Evolutionary conservation across 2,329 filamentous ascomycete species (phyloP), one percentile per base, ranked within the genome.

Genomic region (Stemphylium lycopersici): DNA sequence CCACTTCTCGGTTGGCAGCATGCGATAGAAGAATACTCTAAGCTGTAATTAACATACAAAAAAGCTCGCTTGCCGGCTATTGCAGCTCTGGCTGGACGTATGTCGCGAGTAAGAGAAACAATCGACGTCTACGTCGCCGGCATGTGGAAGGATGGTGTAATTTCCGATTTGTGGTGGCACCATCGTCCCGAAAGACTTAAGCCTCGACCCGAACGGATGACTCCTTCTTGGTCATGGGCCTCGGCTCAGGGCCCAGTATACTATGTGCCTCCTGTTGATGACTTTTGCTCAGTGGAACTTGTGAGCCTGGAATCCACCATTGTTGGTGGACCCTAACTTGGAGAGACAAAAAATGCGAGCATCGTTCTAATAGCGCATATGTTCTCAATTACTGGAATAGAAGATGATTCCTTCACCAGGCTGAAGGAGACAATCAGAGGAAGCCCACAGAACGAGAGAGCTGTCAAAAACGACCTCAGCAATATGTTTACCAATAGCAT

Each of bases 161-260:
- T 40, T 4, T 33, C 26, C n/a, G 36, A 48, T 6, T 0, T 48
- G 4, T 6, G 38, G 1, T 48, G 44, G 22, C 2, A 0, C 24
- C 6, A 7, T 7, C 2, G 5, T 8, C 1, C n/a, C 20, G 0
- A 10, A 0, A 6, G 1, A 1, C 6, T 15, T 6, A 3, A n/a
- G 31, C 2, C 45, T 12, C 34, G 22, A 6, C 8, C 34, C 24
- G 0, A 2, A 2, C 36, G 16, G 0, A 10, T 10, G 13, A n/a
- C 11, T 13, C 46, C 31, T 12, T 42, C 46, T 8, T 41, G 46
- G 46, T 49, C 46, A 18, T 49, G 38, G 46, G 46, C 4, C 3
- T 49, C 38, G 3, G 2, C 6, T 10, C 46, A 24, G 1, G 24
- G n/a, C n/a, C n/a, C n/a, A n/a, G n/a, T n/a, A n/a, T n/a, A n/a